Conservation (phyloP, 306 rosid genomes). For the Fagus sylvatica region DNA sequence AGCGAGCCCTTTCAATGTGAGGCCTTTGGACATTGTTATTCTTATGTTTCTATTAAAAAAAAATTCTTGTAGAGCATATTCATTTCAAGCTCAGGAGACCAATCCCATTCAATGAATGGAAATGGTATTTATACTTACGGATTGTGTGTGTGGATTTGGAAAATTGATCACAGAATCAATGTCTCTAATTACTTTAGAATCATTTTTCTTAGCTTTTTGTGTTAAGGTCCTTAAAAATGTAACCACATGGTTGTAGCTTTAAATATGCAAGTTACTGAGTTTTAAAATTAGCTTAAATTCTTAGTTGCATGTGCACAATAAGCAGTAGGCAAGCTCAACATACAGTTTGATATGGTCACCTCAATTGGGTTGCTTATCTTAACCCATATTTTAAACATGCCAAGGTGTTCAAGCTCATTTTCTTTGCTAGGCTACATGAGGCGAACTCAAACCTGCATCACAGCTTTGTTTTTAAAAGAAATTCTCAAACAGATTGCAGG, state of each 20-base stretch:
- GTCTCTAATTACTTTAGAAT: neutral
- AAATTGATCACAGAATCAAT: neutral
- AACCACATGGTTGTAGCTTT: neutral
- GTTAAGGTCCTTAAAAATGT: neutral
- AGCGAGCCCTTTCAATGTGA: constrained; percentile 45
- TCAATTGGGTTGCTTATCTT: constrained; percentile 3
- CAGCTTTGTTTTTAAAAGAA: neutral
- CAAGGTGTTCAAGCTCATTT: neutral
- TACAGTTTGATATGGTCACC: neutral
- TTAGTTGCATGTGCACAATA: too few relatives aligned
- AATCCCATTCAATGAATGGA: constrained; percentile 92
- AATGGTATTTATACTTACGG: constrained; percentile 56
- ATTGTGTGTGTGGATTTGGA: neutral
- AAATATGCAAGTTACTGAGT: neutral
- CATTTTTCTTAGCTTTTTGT: neutral
- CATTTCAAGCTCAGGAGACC: constrained; percentile 89
- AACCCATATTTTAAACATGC: neutral
- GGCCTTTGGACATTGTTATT: neutral
- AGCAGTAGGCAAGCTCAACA: neutral
- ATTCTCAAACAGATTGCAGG: neutral
- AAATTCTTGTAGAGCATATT: constrained; percentile 69
- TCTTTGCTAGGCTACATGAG: neutral
- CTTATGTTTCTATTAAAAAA: neutral
- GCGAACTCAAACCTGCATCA: neutral
- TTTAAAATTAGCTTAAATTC: neutral